Evolutionary conservation across 352 stramenopile genomes (phyloP).

Genomic region (Lagenidium giganteum): DNA sequence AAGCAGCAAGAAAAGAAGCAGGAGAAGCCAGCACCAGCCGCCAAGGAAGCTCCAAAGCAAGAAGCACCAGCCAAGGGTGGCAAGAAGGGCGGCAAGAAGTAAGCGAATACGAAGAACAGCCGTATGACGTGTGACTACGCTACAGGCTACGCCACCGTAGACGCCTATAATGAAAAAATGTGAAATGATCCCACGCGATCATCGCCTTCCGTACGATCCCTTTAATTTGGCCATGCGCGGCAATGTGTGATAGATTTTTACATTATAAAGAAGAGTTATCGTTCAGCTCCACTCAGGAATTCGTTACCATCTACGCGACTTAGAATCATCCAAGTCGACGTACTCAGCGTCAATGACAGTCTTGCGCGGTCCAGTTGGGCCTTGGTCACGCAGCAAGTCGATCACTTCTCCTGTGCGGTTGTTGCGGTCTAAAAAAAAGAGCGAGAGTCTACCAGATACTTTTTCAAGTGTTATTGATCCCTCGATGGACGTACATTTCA

Average conservation of each 20-base stretch:
- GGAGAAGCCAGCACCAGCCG: too few relatives aligned
- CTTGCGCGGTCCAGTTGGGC: slow-evolving; percentile 28
- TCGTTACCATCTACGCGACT: slow-evolving; percentile 19
- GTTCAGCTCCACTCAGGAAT: neutral
- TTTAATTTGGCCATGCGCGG: neutral
- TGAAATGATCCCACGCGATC: too few relatives aligned
- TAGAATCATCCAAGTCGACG: slow-evolving; percentile 41
- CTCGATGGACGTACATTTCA: slow-evolving; percentile 47
- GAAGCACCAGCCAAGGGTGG: neutral
- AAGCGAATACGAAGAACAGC: neutral
- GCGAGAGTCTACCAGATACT: slow-evolving; percentile 2
- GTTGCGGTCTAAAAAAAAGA: slow-evolving; percentile 39
- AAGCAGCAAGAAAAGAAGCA: too few relatives aligned
- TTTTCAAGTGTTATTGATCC: neutral
- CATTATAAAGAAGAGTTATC: neutral
- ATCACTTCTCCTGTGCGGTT: slow-evolving; percentile 50
- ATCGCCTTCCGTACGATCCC: too few relatives aligned
- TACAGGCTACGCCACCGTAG: too few relatives aligned
- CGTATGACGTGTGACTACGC: neutral
- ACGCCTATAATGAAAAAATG: too few relatives aligned
- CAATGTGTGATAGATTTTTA: slow-evolving; percentile 1
- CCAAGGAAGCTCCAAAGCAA: neutral
- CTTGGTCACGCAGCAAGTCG: slow-evolving; percentile 51
- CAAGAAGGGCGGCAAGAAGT: neutral
- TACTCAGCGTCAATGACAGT: slow-evolving; percentile 73